These are phyloP conservation scores for Euclidium syriacum DNA, from an alignment of 345 rosid genomes.

Conservation along the genomic window DNA sequence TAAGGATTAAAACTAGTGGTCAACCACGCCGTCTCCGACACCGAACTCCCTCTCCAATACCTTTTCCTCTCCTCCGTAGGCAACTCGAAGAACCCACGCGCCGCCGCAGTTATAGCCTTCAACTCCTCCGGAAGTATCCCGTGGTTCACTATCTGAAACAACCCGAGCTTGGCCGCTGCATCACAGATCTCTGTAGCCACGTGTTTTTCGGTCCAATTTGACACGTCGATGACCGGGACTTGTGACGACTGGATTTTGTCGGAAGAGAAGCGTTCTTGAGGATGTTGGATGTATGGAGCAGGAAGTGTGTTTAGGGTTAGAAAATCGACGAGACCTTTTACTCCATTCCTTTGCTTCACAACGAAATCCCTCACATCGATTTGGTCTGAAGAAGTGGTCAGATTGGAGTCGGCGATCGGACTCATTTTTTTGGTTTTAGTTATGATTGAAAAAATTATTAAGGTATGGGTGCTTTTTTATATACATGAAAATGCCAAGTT, in stretches of 20 bases:
- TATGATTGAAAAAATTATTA: not conserved
- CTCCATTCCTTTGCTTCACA: conserved; percentile 37
- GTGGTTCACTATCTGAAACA: conserved; percentile 34
- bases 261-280: conserved; percentile 30
- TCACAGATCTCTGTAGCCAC: conserved; percentile 21
- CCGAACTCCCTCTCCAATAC: conserved; percentile 34
- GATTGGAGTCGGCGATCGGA: not conserved
- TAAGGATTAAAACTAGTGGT: conserved; percentile 30
- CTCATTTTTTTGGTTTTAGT: not conserved
- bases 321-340: conserved; percentile 39
- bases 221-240: conserved; percentile 30
- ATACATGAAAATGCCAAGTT: not conserved
- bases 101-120: conserved; percentile 24
- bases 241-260: conserved; percentile 21
- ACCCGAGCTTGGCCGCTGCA: conserved; percentile 24
- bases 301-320: conserved; percentile 31
- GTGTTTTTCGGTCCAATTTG: conserved; percentile 11
- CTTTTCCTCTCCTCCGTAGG: conserved; percentile 32
- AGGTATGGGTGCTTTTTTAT: not conserved
- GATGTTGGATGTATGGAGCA: conserved; percentile 33
- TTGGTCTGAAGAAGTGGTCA: not conserved
- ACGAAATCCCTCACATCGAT: conserved; percentile 33
- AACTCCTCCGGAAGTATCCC: conserved; percentile 27
- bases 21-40: conserved; percentile 31
- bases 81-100: conserved; percentile 35